Evolutionary conservation across 106 monocot genomes (phyloP).

Genomic region (Vanilla planifolia): DNA sequence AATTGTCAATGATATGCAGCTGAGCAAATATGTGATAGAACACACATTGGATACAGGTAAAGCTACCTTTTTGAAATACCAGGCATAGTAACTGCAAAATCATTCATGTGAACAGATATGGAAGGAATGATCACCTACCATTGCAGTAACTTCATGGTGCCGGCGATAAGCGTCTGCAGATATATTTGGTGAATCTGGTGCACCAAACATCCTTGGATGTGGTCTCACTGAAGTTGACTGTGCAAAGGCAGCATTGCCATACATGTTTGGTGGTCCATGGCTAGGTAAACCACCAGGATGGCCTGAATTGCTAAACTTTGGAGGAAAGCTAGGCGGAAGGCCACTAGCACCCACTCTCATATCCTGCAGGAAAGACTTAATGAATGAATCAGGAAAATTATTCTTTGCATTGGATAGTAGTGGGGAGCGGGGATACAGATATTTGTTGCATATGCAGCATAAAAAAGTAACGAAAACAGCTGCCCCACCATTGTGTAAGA

Average conservation of each 20-base stretch:
- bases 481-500: too few relatives aligned
- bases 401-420: too few relatives aligned
- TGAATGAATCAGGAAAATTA: too few relatives aligned
- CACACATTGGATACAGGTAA: too few relatives aligned
- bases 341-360: conserved; percentile 19
- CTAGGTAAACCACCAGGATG: conserved; percentile 27
- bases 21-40: too few relatives aligned
- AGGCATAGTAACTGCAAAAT: conserved; percentile 1
- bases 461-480: too few relatives aligned
- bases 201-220: conserved; percentile 22
- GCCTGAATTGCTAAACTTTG: conserved; percentile 18
- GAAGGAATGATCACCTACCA: conserved; percentile 20
- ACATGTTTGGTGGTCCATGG: conserved; percentile 23
- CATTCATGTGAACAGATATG: background rate
- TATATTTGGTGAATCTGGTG: conserved; percentile 27
- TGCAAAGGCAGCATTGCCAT: conserved; percentile 35
- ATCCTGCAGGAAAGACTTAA: too few relatives aligned
- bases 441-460: too few relatives aligned
- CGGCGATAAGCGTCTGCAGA: conserved; percentile 43
- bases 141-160: conserved; percentile 64
- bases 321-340: too few relatives aligned
- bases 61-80: too few relatives aligned
- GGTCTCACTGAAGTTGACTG: conserved; percentile 33
- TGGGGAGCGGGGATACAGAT: too few relatives aligned
- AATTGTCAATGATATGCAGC: too few relatives aligned